Conservation (phyloP, 139 green algal genomes). For the Volvox africanus region DNA sequence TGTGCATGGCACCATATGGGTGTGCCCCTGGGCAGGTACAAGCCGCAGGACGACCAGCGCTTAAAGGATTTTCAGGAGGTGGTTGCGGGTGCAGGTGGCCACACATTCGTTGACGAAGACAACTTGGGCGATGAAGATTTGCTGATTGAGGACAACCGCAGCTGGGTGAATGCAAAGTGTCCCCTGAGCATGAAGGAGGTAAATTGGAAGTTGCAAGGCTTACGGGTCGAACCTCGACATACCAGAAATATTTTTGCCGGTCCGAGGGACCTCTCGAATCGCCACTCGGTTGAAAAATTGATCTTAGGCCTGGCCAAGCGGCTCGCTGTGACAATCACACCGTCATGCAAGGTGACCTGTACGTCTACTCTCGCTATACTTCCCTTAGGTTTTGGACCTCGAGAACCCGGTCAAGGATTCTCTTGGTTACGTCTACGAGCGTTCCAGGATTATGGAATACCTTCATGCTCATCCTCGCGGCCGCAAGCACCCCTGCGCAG, state of each 20-base stretch:
- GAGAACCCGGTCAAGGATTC: not conserved
- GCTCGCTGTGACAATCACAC: too few species aligned
- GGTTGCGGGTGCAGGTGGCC: not conserved
- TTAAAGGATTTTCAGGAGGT: not conserved
- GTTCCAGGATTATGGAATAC: not conserved
- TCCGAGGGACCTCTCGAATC: too few species aligned
- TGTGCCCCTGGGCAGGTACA: not conserved
- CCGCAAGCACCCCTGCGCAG: conserved; percentile 7
- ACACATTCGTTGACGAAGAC: not conserved
- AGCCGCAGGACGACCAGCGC: not conserved
- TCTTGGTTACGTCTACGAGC: conserved; percentile 31
- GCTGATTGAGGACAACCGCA: not conserved
- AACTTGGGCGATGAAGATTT: not conserved
- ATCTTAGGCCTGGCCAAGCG: too few species aligned
- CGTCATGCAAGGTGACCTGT: too few species aligned
- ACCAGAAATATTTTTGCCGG: too few species aligned
- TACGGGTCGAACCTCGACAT: too few species aligned
- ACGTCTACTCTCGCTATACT: too few species aligned
- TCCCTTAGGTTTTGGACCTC: conserved; percentile 14
- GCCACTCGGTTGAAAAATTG: too few species aligned
- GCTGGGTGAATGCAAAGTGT: conserved; percentile 9
- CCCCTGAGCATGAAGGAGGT: conserved; percentile 25
- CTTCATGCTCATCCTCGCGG: not conserved
- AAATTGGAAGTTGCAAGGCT: too few species aligned
- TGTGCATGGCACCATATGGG: not conserved